phyloP scores from a whole-genome alignment of 768 basidiomycete species.

The Suillus plorans region DNA sequence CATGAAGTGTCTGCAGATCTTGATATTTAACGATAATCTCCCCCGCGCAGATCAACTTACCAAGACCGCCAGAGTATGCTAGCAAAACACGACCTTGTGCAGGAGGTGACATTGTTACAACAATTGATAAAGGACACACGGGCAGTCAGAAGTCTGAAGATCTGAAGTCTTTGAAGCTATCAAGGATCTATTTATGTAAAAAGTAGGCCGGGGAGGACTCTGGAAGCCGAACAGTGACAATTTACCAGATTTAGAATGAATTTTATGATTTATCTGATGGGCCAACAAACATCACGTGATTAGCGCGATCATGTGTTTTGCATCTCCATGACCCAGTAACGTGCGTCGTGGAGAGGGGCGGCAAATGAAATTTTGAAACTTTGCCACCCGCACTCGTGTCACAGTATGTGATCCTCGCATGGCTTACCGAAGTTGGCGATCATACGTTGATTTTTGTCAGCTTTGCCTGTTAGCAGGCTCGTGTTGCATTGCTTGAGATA shows the following conservation, averaged over 20 bases:
- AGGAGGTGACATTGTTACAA: not conserved
- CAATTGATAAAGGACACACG: not conserved
- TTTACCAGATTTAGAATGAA: not conserved
- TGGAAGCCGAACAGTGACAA: not conserved
- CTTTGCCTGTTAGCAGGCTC: too few relatives aligned
- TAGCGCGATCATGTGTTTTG: too few relatives aligned
- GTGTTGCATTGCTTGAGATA: too few relatives aligned
- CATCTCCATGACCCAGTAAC: too few relatives aligned
- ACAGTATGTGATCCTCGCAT: too few relatives aligned
- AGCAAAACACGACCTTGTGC: conserved; percentile 82
- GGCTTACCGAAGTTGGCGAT: not conserved
- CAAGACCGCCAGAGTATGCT: conserved; percentile 97
- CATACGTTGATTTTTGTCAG: too few relatives aligned
- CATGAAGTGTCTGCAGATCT: conserved; percentile 85
- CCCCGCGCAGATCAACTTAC: conserved; percentile 46
- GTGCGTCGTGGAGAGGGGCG: too few relatives aligned
- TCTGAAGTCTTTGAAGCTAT: not conserved
- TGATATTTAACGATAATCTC: not conserved
- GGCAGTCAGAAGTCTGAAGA: not conserved
- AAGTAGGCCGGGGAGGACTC: not conserved
- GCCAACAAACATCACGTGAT: too few relatives aligned
- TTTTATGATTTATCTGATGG: too few relatives aligned
- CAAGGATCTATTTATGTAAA: not conserved
- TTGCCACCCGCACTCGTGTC: too few relatives aligned
- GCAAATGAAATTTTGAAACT: too few relatives aligned